Conservation (phyloP, 2,329 filamentous ascomycete genomes). For the Drechslerella coelobrocha region DNA sequence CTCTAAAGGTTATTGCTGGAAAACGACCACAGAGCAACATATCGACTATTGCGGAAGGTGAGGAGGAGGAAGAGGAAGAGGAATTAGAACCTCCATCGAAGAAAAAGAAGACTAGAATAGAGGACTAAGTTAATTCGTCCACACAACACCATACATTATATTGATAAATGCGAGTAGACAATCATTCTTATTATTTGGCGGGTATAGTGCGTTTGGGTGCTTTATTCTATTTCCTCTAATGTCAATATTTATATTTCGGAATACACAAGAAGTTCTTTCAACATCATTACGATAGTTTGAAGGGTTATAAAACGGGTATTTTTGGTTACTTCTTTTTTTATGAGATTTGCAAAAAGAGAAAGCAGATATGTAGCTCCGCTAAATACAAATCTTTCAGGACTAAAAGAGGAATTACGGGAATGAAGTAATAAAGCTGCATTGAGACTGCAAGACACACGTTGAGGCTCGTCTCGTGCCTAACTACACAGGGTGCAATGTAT, state of each 20-base stretch:
- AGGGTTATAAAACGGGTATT: slow-evolving; percentile 12
- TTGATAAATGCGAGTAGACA: slow-evolving; percentile 5
- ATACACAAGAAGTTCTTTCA: neutral
- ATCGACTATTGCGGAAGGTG: slow-evolving; percentile 27
- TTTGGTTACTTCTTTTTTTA: slow-evolving; percentile 24
- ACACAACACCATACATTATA: too few species aligned
- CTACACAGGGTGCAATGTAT: too few species aligned
- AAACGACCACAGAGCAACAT: slow-evolving; percentile 25
- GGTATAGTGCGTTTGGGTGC: slow-evolving; percentile 13
- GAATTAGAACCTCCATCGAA: slow-evolving; percentile 36
- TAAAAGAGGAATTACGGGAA: slow-evolving; percentile 7
- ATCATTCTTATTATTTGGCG: neutral
- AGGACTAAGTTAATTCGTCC: neutral
- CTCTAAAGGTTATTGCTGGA: slow-evolving; percentile 25
- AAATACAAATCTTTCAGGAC: slow-evolving; percentile 37
- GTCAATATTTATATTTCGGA: slow-evolving; percentile 4
- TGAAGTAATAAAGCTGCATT: neutral
- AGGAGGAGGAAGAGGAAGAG: slow-evolving; percentile 36
- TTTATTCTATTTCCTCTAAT: neutral
- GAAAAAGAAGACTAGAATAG: slow-evolving; percentile 16
- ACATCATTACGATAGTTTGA: neutral
- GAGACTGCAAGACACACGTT: neutral
- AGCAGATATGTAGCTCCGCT: slow-evolving; percentile 41
- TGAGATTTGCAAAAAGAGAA: slow-evolving; percentile 24
- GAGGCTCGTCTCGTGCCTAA: too few species aligned